Conservation (phyloP, 352 stramenopile species). For the Phytopythium oedochilum region DNA sequence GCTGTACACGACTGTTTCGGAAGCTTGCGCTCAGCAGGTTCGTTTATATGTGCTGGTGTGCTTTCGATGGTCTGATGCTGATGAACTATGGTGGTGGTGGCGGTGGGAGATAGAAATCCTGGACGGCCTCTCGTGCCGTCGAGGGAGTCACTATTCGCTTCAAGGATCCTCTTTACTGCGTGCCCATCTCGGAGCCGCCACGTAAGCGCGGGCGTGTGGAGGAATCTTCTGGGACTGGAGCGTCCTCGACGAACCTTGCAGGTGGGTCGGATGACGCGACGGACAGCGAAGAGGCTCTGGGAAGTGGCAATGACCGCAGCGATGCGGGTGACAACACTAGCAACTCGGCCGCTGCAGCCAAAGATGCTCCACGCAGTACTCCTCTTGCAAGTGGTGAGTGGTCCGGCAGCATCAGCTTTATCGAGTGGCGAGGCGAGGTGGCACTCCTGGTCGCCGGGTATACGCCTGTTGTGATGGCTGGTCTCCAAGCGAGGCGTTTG, state of each 20-base stretch:
- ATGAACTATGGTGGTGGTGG: not conserved
- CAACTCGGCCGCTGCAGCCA: conserved; percentile 1
- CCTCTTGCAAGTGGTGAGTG: conserved; percentile 62
- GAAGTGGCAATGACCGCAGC: conserved; percentile 10
- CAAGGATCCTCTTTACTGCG: conserved; percentile 68
- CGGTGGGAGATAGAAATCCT: conserved; percentile 75
- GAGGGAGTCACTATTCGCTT: conserved; percentile 79
- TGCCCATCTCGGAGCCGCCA: conserved; percentile 60
- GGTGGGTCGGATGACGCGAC: conserved; percentile 7
- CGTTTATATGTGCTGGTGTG: not conserved
- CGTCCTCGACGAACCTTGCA: not conserved
- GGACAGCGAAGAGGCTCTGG: conserved; percentile 13
- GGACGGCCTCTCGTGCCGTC: conserved; percentile 62
- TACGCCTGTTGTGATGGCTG: conserved; percentile 72
- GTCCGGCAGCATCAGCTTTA: conserved; percentile 79
- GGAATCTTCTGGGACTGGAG: conserved; percentile 9
- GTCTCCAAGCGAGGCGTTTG: conserved; percentile 70
- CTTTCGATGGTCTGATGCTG: not conserved
- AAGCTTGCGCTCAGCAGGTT: conserved; percentile 59
- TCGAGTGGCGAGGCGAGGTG: conserved; percentile 80
- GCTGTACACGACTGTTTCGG: conserved; percentile 58
- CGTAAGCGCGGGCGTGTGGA: conserved; percentile 66
- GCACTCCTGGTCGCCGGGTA: conserved; percentile 71
- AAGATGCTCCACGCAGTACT: conserved; percentile 19
- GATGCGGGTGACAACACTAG: conserved; percentile 16